These are phyloP conservation scores for Sporisorium exsertum DNA, from an alignment of 1,284 basidiomycete genomes.

Conservation along the genomic window DNA sequence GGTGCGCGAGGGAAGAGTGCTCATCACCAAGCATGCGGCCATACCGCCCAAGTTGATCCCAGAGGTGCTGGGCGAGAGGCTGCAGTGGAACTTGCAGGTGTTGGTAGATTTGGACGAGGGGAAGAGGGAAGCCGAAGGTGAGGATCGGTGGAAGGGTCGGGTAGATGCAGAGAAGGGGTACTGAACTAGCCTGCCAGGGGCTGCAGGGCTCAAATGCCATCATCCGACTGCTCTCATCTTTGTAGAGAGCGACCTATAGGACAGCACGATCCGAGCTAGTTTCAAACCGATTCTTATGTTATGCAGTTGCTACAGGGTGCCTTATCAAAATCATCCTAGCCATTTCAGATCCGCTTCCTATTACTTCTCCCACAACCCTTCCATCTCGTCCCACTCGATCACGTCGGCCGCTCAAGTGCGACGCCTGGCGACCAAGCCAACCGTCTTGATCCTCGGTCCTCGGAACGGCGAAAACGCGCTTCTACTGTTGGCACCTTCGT, in stretches of 20 bases:
- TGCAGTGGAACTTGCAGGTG: slow-evolving; percentile 11
- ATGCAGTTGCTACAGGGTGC: background rate
- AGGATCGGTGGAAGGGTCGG: slow-evolving; percentile 5
- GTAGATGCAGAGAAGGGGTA: slow-evolving; percentile 35
- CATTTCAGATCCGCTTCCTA: background rate
- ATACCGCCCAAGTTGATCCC: slow-evolving; percentile 13
- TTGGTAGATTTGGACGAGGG: background rate
- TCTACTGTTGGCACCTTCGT: background rate
- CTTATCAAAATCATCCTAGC: background rate
- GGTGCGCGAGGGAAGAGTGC: slow-evolving; percentile 4
- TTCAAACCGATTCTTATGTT: background rate
- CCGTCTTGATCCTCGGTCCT: slow-evolving; percentile 31
- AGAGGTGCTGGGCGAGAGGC: slow-evolving; percentile 9
- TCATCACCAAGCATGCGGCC: slow-evolving; percentile 44
- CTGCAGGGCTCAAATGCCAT: background rate
- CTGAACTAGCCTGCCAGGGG: background rate
- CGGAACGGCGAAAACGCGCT: slow-evolving; percentile 24
- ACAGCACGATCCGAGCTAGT: background rate
- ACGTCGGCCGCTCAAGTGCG: background rate
- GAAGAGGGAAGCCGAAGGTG: background rate
- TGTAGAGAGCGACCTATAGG: too few relatives aligned
- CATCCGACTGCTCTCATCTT: background rate
- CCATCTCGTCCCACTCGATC: background rate
- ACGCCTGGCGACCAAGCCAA: slow-evolving; percentile 26
- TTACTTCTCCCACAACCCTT: background rate